Base-by-base conservation (phyloP, 345 rosid species). In the Toxicodendron radicans region DNA sequence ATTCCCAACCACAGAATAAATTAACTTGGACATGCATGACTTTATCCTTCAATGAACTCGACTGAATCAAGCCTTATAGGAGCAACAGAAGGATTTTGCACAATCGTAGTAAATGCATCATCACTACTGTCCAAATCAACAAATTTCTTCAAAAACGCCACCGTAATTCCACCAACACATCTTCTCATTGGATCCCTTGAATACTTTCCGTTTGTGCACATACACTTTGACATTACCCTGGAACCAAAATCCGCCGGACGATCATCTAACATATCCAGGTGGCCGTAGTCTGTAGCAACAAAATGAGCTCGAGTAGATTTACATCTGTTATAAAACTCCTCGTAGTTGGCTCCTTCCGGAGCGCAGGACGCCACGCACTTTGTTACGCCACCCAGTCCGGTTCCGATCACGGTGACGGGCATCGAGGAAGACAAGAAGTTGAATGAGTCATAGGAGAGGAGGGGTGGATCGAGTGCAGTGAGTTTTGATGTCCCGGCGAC, bases 251-350 rank as follows among this genome's bases (percentile, higher is more conserved):
- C 80, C 10, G 30, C 8, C 3, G 70, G 60, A 48, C 57, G 45
- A 24, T 86, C 85, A 33, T 84, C 72, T 17, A 84, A 71, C 70
- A 86, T 27, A 57, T 84, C 87, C 86, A 82, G 70, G 68, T 86
- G 87, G 3, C 87, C 86, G 32, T 84, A 86, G 0, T 82, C 58
- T 17, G 69, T 30, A 7, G 82, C 49, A 5, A 70, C 86, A 62
- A 84, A 84, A 72, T 79, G 85, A 17, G 74, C 73, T 10, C 74
- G 56, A 10, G 86, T 83, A 8, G 82, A 78, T 56, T 41, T 84
- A 41, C 61, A 73, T 79, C 83, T 81, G 0, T 21, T 41, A 71
- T 66, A 86, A 61, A 84, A 78, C 64, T 80, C 81, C 33, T 48
- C 62, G 33, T 87, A 78, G 73, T 75, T 87, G 23, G 74, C 45